phyloP scores from a whole-genome alignment of 2,329 filamentous ascomycete genomes.

The Claviceps capensis region DNA sequence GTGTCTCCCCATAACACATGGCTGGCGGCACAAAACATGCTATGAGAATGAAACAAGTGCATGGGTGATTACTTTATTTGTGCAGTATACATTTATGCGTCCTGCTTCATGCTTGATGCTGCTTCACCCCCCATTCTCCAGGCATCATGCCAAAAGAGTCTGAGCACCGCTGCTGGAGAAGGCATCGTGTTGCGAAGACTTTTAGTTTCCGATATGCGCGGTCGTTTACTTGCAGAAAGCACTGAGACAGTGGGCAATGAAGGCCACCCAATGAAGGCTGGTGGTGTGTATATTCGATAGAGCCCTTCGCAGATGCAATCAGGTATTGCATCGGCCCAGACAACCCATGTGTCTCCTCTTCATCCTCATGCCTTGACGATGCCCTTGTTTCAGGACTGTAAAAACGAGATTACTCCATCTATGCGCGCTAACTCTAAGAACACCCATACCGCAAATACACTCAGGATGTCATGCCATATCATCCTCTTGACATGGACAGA shows the following conservation, averaged over 20 bases:
- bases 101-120: background rate
- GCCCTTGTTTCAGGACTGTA: background rate
- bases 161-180: background rate
- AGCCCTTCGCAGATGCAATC: background rate
- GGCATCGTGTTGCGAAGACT: no score
- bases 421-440: background rate
- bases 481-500: background rate
- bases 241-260: background rate
- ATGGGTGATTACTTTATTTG: background rate
- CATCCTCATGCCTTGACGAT: background rate
- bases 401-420: background rate
- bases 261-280: background rate
- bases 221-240: background rate
- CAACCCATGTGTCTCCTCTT: background rate
- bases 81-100: background rate
- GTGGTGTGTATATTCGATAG: background rate
- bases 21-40: background rate
- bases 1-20: background rate
- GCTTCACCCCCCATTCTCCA: background rate
- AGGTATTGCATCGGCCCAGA: background rate
- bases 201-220: background rate
- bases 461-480: background rate
- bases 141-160: background rate
- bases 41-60: background rate
- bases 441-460: no score